phyloP scores from a whole-genome alignment of 371 early-diverging fungal species.

The Mucor plumbeus region DNA sequence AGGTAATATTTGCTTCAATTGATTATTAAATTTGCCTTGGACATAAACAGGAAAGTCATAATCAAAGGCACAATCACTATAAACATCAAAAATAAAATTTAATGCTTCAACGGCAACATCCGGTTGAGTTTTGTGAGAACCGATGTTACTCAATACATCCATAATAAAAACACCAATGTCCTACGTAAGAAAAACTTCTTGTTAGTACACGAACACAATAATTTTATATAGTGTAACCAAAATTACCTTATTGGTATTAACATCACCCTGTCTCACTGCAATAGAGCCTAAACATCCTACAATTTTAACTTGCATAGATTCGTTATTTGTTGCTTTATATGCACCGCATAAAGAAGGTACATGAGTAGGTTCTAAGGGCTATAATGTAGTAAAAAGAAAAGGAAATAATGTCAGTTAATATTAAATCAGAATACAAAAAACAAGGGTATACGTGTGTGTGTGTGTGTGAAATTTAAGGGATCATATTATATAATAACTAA shows the following conservation, averaged over 20 bases:
- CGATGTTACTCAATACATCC: constrained; percentile 45
- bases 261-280: constrained; percentile 73
- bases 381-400: constrained; percentile 11
- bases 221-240: background rate
- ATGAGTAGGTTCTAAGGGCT: constrained; percentile 56
- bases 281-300: constrained; percentile 79
- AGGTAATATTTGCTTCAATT: constrained; percentile 61
- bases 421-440: background rate
- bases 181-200: constrained; percentile 19
- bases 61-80: constrained; percentile 81
- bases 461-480: constrained; percentile 16
- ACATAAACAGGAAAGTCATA: constrained; percentile 88
- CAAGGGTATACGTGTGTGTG: background rate
- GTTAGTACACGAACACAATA: constrained; percentile 1
- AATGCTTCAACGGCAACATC: constrained; percentile 76
- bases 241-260: constrained; percentile 75
- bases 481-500: constrained; percentile 13
- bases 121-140: constrained; percentile 38
- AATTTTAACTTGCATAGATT: constrained; percentile 70
- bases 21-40: constrained; percentile 62
- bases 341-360: constrained; percentile 58
- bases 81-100: constrained; percentile 88
- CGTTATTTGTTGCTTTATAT: constrained; percentile 46
- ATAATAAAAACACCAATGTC: constrained; percentile 40
- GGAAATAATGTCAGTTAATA: background rate